Conservation (phyloP, 306 rosid species). For the Malus sylvestris region DNA sequence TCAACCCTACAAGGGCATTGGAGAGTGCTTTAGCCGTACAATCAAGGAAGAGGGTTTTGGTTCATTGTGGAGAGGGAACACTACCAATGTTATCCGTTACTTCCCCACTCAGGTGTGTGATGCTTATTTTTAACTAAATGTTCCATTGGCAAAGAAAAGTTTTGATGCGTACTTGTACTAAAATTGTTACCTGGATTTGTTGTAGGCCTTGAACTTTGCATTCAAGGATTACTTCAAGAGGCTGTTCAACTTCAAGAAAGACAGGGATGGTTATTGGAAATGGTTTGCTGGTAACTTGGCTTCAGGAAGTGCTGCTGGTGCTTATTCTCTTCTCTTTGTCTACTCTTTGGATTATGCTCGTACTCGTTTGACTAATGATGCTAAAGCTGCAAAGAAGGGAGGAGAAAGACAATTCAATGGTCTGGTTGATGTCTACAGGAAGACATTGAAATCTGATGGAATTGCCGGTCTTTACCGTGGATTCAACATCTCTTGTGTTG, state of each 20-base stretch:
- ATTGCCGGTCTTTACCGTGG: slow-evolving; percentile 89
- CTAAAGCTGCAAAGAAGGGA: slow-evolving; percentile 89
- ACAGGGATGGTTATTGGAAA: slow-evolving; percentile 83
- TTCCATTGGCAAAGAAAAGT: neutral
- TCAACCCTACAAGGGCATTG: slow-evolving; percentile 91
- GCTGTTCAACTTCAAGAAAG: slow-evolving; percentile 88
- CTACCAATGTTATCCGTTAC: slow-evolving; percentile 83
- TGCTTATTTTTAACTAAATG: neutral
- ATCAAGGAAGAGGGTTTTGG: slow-evolving; percentile 54
- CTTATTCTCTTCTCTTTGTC: slow-evolving; percentile 74
- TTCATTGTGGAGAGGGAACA: slow-evolving; percentile 86
- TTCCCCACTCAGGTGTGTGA: slow-evolving; percentile 35
- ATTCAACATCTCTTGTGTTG: slow-evolving; percentile 75
- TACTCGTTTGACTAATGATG: slow-evolving; percentile 77
- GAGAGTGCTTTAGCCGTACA: slow-evolving; percentile 73
- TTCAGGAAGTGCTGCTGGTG: slow-evolving; percentile 89
- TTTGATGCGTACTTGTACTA: neutral
- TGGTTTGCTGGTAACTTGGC: slow-evolving; percentile 89
- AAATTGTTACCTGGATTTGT: neutral
- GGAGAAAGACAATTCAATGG: slow-evolving; percentile 90
- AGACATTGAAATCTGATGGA: slow-evolving; percentile 71
- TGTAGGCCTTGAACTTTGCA: slow-evolving; percentile 83
- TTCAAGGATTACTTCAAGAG: slow-evolving; percentile 94
- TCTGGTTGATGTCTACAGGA: slow-evolving; percentile 73
- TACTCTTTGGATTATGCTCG: slow-evolving; percentile 87